Evolutionary conservation across 2,329 filamentous ascomycete species (phyloP).

Genomic region (Blumeriella jaapii): DNA sequence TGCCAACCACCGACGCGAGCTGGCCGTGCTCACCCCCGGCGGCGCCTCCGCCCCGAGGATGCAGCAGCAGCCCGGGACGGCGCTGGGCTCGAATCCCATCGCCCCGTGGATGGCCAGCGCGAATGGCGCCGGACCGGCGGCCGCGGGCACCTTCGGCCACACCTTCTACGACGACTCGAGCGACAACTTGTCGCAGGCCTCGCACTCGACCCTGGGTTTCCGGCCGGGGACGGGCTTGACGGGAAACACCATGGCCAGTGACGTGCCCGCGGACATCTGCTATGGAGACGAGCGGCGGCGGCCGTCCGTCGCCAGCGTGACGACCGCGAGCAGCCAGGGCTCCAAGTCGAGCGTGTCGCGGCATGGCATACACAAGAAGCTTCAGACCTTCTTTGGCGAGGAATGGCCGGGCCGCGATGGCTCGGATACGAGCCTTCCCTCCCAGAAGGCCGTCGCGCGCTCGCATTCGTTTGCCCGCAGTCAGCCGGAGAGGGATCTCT

Average conservation of each 20-base stretch:
- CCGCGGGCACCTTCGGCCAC: conserved; percentile 31
- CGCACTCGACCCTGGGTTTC: conserved; percentile 61
- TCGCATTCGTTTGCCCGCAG: conserved; percentile 46
- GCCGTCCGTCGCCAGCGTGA: conserved; percentile 80
- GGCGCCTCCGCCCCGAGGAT: conserved; percentile 46
- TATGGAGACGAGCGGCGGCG: conserved; percentile 65
- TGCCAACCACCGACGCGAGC: conserved; percentile 59
- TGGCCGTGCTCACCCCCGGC: conserved; percentile 54
- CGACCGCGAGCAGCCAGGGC: conserved; percentile 74
- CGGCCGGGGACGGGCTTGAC: conserved; percentile 37
- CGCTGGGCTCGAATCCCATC: conserved; percentile 34
- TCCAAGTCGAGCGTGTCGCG: conserved; percentile 63
- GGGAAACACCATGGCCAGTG: conserved; percentile 40
- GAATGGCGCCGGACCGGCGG: conserved; percentile 22
- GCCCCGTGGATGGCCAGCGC: conserved; percentile 47
- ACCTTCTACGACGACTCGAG: conserved; percentile 66
- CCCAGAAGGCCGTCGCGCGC: conserved; percentile 46
- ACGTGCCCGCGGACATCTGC: conserved; percentile 49
- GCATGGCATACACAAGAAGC: conserved; percentile 62
- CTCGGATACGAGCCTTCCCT: conserved; percentile 56
- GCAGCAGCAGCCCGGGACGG: conserved; percentile 46
- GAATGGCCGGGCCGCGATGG: conserved; percentile 67
- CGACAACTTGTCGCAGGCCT: conserved; percentile 55
- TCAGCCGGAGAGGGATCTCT: conserved; percentile 70
- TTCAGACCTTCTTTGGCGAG: conserved; percentile 88